Evolutionary conservation across 257 asterid species (phyloP), one percentile per base, ranked within the genome.

Genomic region (Eucommia ulmoides): DNA sequence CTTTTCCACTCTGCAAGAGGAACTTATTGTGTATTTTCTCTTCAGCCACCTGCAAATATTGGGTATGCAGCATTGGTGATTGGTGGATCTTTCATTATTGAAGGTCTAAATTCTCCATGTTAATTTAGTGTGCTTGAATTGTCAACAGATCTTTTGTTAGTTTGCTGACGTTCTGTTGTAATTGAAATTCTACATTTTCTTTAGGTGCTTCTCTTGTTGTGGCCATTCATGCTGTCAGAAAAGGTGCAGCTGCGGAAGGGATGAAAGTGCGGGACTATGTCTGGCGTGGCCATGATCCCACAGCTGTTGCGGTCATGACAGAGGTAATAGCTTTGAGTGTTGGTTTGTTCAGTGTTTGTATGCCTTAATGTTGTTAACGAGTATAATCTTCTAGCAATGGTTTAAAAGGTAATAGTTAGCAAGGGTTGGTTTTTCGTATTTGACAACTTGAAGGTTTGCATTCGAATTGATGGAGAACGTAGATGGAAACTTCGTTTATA

Each of bases 261-360:
- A 83, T 91, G 99, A 83, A 50, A 51, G 79, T 91, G 68, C 78
- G 84, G 56, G 99, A 91, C 59, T 91, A 91, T 69, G 74, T 83
- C 25, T 91, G 93, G 96, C 84, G 98, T 55, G 98, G 96, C 64
- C 96, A 91, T 66, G 96, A 86, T 68, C 98, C 96, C 49, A 91
- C 98, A 18, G 65, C 96, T 54, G 96, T 85, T 64, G 98, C 96
- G 46, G 98, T 91, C 62, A 91, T 91, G 99, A 86, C 99, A 61
- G 96, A 91, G 99, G 99, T 89, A 51, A 65, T 62, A 17, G 23
- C 54, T 62, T 5, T 29, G 7, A 29, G 38, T 12, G 7, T 29
- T 29, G 38, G 38, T 29, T 7, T 12, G 7, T 29, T 29, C 12
- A 12, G 12, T 29, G n/a, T n/a, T n/a, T n/a, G n/a, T n/a, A n/a